These are phyloP conservation scores for Yamadazyma akitaensis DNA, from an alignment of 805 yeast species.

Conservation along the genomic window DNA sequence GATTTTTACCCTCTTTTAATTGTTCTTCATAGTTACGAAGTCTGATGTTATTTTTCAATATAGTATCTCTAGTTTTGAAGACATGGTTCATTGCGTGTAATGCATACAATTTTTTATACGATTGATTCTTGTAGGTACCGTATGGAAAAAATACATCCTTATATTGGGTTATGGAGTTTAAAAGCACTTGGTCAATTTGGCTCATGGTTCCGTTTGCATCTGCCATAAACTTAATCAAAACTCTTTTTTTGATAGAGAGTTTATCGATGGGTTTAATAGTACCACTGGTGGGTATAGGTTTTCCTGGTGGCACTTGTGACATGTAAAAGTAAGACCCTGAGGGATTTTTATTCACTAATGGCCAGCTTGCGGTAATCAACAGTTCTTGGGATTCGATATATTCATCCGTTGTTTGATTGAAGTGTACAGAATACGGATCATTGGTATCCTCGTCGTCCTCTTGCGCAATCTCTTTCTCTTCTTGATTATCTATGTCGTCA, in stretches of 20 bases:
- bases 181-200: slow-evolving; percentile 47
- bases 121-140: slow-evolving; percentile 45
- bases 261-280: slow-evolving; percentile 7
- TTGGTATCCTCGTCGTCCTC: slow-evolving; percentile 35
- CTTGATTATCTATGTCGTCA: slow-evolving; percentile 22
- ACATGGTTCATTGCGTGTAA: slow-evolving; percentile 81
- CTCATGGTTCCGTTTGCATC: slow-evolving; percentile 13
- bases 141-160: slow-evolving; percentile 66
- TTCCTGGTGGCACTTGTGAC: slow-evolving; percentile 33
- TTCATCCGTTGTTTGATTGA: slow-evolving; percentile 48
- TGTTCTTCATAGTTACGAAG: slow-evolving; percentile 42
- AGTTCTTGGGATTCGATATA: slow-evolving; percentile 26
- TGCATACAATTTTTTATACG: slow-evolving; percentile 59
- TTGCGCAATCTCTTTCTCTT: slow-evolving; percentile 20
- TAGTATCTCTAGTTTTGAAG: slow-evolving; percentile 80
- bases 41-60: slow-evolving; percentile 71
- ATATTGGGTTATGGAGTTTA: slow-evolving; percentile 69
- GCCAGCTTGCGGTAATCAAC: slow-evolving; percentile 28
- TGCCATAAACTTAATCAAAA: slow-evolving; percentile 12
- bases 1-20: slow-evolving; percentile 32
- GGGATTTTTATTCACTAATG: slow-evolving; percentile 15
- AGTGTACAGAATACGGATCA: slow-evolving; percentile 81
- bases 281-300: slow-evolving; percentile 13
- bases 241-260: slow-evolving; percentile 31
- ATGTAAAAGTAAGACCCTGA: slow-evolving; percentile 26